These are phyloP conservation scores for Pseudoturritis turrita DNA, from an alignment of 345 rosid species.

Conservation along the genomic window DNA sequence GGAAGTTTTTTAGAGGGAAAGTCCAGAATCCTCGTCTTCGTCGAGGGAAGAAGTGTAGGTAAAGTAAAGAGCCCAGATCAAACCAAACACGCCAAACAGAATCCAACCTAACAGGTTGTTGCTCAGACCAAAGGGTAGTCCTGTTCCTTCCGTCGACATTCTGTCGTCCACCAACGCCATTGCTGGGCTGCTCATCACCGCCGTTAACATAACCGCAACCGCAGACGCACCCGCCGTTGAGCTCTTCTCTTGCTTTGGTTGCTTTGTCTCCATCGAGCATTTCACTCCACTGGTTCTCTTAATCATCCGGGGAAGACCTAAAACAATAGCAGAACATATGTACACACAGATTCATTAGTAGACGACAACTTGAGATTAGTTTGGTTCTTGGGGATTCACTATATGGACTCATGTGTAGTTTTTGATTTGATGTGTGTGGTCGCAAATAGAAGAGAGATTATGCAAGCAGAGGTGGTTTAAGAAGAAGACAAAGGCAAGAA, in stretches of 20 bases:
- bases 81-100: slow-evolving; percentile 64
- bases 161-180: slow-evolving; percentile 85
- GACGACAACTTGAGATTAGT: too few species aligned
- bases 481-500: too few species aligned
- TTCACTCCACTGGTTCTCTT: slow-evolving; percentile 48
- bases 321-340: neutral
- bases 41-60: slow-evolving; percentile 49
- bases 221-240: slow-evolving; percentile 29
- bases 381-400: too few species aligned
- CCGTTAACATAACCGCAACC: slow-evolving; percentile 42
- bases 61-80: slow-evolving; percentile 69
- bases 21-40: slow-evolving; percentile 80
- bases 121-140: slow-evolving; percentile 81
- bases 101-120: slow-evolving; percentile 88
- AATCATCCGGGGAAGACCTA: slow-evolving; percentile 53
- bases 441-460: neutral
- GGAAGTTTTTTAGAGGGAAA: slow-evolving; percentile 52
- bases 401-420: too few species aligned
- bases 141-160: slow-evolving; percentile 74
- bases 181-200: slow-evolving; percentile 58
- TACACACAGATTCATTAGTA: neutral
- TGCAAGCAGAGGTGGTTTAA: neutral
- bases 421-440: too few species aligned
- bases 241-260: slow-evolving; percentile 7
- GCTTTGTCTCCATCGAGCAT: slow-evolving; percentile 36